Evolutionary conservation across 73 alveolate genomes (phyloP).

Genomic region (Tetrahymena malaccensis): DNA sequence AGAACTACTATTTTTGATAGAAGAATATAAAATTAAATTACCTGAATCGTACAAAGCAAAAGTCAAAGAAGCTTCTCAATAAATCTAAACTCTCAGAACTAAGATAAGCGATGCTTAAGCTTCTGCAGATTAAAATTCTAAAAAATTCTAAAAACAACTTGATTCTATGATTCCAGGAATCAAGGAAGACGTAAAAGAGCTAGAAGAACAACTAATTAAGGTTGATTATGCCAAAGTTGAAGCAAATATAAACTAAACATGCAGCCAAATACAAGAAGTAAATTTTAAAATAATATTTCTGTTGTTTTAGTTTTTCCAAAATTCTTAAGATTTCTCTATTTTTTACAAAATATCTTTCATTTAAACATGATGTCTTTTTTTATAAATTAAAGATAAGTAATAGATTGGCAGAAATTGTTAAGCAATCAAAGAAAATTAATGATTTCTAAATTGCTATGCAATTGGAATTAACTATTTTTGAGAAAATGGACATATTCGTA

Average conservation of each 20-base stretch:
- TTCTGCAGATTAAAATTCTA: constrained; percentile 63
- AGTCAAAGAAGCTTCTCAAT: constrained; percentile 51
- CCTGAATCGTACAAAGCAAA: constrained; percentile 59
- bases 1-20: constrained; percentile 55
- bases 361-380: too few relatives aligned
- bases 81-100: constrained; percentile 45
- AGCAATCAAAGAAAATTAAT: constrained; percentile 30
- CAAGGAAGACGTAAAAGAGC: constrained; percentile 39
- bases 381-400: background rate
- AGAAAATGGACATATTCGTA: constrained; percentile 44
- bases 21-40: constrained; percentile 51
- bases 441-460: constrained; percentile 32
- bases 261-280: background rate
- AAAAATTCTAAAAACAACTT: constrained; percentile 62
- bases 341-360: too few relatives aligned
- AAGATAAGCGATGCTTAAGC: constrained; percentile 68
- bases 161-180: constrained; percentile 22
- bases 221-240: constrained; percentile 9
- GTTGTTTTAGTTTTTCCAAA: too few relatives aligned
- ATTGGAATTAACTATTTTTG: constrained; percentile 60
- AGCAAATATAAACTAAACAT: constrained; percentile 3
- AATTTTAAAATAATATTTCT: background rate
- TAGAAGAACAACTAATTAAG: constrained; percentile 10
- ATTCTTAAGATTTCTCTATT: too few relatives aligned
- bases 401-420: constrained; percentile 3